Base-by-base conservation (phyloP, 352 stramenopile genomes). In the Phytophthora capsici region DNA sequence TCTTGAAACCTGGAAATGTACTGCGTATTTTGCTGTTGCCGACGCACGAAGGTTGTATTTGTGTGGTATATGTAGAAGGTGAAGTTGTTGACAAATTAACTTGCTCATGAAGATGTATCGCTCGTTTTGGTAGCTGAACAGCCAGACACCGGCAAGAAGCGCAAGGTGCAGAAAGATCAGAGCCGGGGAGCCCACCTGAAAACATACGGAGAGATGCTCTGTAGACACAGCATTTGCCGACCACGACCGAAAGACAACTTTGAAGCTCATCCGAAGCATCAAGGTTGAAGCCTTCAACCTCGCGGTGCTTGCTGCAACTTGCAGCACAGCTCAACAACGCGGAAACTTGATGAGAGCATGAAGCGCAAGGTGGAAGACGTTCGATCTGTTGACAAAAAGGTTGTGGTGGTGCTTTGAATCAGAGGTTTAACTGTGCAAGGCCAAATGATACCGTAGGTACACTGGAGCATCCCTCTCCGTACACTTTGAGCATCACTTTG, bases 191-290 rank as follows among this genome's bases (percentile, higher is more conserved):
- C 36, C 14, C 46, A 50, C 25, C 37, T 57, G 32, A 49, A 34
- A 58, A 52, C 48, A 59, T 66, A 38, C 57, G 38, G 57, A 66
- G 16, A 30, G 43, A 58, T 59, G 48, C 57, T 57, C 47, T 9
- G 48, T 16, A 51, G 57, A 66, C 48, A 49, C 47, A 51, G 38
- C 47, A 43, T 36, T 47, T 41, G 25, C 23, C 23, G 26, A 34
- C 38, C 32, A 19, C 32, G 23, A 37, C 23, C 6, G 55, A 32
- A 3, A 38, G 30, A 23, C 43, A 32, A 62, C 3, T 30, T 36
- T 6, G 9, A 40, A 44, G 51, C n/a, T 30, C 23, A 28, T 50
- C 49, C 34, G 49, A 34, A 34, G 28, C 28, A 34, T 34, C 28
- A n/a, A n/a, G n/a, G n/a, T n/a, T n/a, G 28, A 34, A 12, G 17